A percentile compares a stretch with the other conserved stretches of the same genome.
Conservation (phyloP, 139 green algal species). For the Picochlorum sp. region DNA sequence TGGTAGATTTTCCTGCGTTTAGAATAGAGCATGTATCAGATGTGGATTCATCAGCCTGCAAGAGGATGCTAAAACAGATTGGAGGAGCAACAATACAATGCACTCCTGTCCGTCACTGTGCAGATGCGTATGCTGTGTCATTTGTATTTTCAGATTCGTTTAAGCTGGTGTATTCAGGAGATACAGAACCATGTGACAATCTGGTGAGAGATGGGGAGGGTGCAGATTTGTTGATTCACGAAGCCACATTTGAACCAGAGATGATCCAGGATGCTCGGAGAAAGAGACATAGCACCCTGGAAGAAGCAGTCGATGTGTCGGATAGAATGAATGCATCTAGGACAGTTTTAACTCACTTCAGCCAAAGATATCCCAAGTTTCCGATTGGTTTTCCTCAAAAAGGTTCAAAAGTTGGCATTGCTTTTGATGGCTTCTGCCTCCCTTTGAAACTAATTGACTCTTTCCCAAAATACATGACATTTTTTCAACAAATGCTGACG, state of each 20-base stretch:
- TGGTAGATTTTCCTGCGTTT: slow-evolving; percentile 12
- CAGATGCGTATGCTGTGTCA: slow-evolving; percentile 52
- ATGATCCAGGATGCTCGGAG: slow-evolving; percentile 32
- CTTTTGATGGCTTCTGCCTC: slow-evolving; percentile 54
- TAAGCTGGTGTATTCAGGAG: slow-evolving; percentile 72
- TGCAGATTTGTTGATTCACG: slow-evolving; percentile 51
- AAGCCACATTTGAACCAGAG: slow-evolving; percentile 52
- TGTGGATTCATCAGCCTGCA: slow-evolving; percentile 8
- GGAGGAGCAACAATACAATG: slow-evolving; percentile 5
- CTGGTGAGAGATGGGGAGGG: slow-evolving; percentile 22
- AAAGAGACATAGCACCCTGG: slow-evolving; percentile 70
- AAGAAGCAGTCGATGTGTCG: slow-evolving; percentile 54
- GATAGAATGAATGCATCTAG: slow-evolving; percentile 47
- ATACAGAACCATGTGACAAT: slow-evolving; percentile 35
- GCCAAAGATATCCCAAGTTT: slow-evolving; percentile 49
- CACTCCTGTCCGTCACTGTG: slow-evolving; percentile 51
- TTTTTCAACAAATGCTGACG: background rate
- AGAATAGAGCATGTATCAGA: background rate
- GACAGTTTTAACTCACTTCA: slow-evolving; percentile 58
- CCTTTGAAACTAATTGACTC: slow-evolving; percentile 28
- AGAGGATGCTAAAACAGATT: slow-evolving; percentile 6
- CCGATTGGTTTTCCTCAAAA: slow-evolving; percentile 21
- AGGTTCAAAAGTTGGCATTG: slow-evolving; percentile 14
- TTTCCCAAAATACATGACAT: slow-evolving; percentile 15
- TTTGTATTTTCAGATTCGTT: slow-evolving; percentile 50